Percentiles rank a stretch among this genome's conserved stretches.
phyloP scores from a whole-genome alignment of 768 basidiomycete genomes.

The Hypholoma fasciculare region DNA sequence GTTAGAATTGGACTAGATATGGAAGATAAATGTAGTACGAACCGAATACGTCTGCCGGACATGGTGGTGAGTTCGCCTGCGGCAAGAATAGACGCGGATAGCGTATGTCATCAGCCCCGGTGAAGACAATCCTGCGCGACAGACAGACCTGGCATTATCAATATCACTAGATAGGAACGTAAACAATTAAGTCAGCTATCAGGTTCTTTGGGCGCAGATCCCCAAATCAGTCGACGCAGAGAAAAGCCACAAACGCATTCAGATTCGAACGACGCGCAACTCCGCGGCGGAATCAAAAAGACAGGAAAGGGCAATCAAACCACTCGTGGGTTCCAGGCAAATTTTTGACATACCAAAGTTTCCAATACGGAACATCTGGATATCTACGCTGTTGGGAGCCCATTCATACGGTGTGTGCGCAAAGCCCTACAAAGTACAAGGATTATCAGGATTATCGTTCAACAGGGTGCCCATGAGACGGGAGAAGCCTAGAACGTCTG shows the following conservation, averaged over 20 bases:
- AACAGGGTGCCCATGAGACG: neutral
- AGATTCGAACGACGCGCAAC: neutral
- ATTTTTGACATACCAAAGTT: constrained; percentile 48
- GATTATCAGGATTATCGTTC: neutral
- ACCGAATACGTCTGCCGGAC: constrained; percentile 78
- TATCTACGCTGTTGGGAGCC: constrained; percentile 71
- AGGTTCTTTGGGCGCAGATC: too few species aligned
- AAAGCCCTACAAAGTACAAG: constrained; percentile 48
- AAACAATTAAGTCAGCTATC: neutral
- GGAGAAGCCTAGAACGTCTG: constrained; percentile 23
- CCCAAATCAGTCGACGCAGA: too few species aligned
- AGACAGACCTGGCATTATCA: constrained; percentile 65
- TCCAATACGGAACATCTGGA: constrained; percentile 78
- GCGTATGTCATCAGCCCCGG: constrained; percentile 1
- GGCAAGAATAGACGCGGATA: constrained; percentile 10
- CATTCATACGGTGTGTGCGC: constrained; percentile 71
- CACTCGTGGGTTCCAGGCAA: neutral
- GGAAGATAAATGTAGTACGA: constrained; percentile 19
- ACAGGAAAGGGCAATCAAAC: constrained; percentile 5
- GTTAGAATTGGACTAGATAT: constrained; percentile 11
- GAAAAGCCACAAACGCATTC: neutral
- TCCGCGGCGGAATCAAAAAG: constrained; percentile 6
- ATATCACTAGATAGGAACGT: constrained; percentile 45
- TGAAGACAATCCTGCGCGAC: neutral
- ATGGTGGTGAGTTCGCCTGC: constrained; percentile 77